These are phyloP conservation scores for Kodamaea neixiangensis DNA, from an alignment of 805 yeast genomes.

Conservation along the genomic window DNA sequence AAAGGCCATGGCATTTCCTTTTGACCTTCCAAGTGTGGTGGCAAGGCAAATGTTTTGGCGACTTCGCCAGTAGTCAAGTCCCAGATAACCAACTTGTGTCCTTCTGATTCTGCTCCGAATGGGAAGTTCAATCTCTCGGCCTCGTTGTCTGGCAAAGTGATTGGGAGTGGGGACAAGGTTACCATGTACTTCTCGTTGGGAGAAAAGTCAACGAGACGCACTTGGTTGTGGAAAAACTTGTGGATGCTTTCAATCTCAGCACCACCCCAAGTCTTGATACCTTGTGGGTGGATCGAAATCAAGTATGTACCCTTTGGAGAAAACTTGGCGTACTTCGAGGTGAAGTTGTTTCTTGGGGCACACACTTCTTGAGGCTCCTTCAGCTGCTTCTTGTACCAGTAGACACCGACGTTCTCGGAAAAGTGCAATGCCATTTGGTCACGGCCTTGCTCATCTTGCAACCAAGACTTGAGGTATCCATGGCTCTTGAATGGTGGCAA, in stretches of 20 bases:
- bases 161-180: conserved; percentile 86
- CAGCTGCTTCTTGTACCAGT: conserved; percentile 79
- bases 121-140: conserved; percentile 73
- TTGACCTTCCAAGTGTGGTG: conserved; percentile 67
- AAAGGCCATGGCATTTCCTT: conserved; percentile 91
- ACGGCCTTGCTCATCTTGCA: conserved; percentile 82
- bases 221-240: conserved; percentile 86
- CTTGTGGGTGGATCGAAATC: conserved; percentile 88
- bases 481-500: conserved; percentile 71
- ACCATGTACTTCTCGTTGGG: conserved; percentile 90
- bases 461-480: conserved; percentile 87
- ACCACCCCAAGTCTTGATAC: conserved; percentile 97
- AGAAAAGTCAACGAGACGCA: conserved; percentile 85
- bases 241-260: conserved; percentile 67
- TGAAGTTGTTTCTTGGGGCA: conserved; percentile 82
- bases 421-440: conserved; percentile 86
- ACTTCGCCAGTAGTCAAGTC: conserved; percentile 81
- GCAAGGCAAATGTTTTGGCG: conserved; percentile 86
- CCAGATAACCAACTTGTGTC: conserved; percentile 94
- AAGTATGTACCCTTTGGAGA: conserved; percentile 92
- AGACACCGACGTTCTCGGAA: conserved; percentile 78
- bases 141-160: conserved; percentile 60
- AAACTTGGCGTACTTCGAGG: conserved; percentile 83
- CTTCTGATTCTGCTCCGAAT: conserved; percentile 83
- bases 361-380: conserved; percentile 73